Evolutionary conservation across 1,139 yeast genomes (phyloP).

Genomic region (Candida pseudoviswanathii): DNA sequence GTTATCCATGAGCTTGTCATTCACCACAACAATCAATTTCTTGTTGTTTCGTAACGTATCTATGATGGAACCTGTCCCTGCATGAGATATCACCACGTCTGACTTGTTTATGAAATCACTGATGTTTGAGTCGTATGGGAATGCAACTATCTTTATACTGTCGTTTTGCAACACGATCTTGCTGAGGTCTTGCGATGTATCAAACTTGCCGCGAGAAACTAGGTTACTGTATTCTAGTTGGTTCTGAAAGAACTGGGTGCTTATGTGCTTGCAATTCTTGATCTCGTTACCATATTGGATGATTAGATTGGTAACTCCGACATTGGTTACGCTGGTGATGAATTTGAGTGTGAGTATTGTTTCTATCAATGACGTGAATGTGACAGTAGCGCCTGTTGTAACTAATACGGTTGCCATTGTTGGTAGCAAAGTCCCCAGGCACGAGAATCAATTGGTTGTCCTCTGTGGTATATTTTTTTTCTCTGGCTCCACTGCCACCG

Average conservation of each 20-base stretch:
- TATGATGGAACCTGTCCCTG: slow-evolving; percentile 90
- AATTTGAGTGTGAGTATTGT: slow-evolving; percentile 39
- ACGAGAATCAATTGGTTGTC: no score
- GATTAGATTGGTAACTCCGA: slow-evolving; percentile 43
- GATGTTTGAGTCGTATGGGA: slow-evolving; percentile 51
- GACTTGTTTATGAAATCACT: slow-evolving; percentile 37
- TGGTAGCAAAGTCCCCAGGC: neutral
- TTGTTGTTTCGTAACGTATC: slow-evolving; percentile 65
- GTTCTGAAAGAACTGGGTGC: slow-evolving; percentile 24
- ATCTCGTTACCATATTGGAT: slow-evolving; percentile 73
- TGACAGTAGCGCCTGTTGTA: slow-evolving; percentile 85
- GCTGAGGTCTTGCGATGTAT: slow-evolving; percentile 7
- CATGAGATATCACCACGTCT: slow-evolving; percentile 79
- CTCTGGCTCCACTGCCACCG: no score
- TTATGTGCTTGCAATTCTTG: slow-evolving; percentile 27
- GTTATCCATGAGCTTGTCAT: slow-evolving; percentile 74
- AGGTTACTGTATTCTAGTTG: slow-evolving; percentile 17
- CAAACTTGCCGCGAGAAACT: slow-evolving; percentile 13
- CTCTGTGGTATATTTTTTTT: neutral
- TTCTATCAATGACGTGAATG: slow-evolving; percentile 60
- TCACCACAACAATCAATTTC: slow-evolving; percentile 70
- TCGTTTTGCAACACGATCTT: slow-evolving; percentile 1
- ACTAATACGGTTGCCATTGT: slow-evolving; percentile 16
- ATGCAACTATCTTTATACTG: slow-evolving; percentile 33
- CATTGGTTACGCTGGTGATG: slow-evolving; percentile 28